These are phyloP conservation scores for Lasiosphaeria miniovina DNA, from an alignment of 495 filamentous ascomycete genomes.

Conservation along the genomic window DNA sequence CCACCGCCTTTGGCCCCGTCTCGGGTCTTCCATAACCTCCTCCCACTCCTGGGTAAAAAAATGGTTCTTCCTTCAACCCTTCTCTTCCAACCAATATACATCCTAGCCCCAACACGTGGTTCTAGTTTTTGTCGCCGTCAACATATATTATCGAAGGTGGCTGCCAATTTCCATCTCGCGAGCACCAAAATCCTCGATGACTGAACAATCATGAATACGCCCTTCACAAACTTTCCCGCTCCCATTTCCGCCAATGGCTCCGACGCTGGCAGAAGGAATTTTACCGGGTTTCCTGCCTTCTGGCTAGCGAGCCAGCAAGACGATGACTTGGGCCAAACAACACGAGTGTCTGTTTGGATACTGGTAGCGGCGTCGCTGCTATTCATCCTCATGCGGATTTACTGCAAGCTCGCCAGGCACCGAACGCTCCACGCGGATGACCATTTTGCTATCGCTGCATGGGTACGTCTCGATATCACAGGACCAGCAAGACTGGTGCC, in stretches of 20 bases:
- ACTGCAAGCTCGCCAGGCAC: slow-evolving; percentile 31
- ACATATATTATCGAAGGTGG: not conserved
- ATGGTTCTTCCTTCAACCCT: too few relatives aligned
- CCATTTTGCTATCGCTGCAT: slow-evolving; percentile 25
- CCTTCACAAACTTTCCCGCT: not conserved
- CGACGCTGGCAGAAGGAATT: not conserved
- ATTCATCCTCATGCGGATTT: slow-evolving; percentile 30
- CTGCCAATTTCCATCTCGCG: not conserved
- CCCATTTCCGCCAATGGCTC: slow-evolving; percentile 1
- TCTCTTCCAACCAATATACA: too few relatives aligned
- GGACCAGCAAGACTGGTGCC: too few relatives aligned
- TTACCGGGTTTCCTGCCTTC: not conserved
- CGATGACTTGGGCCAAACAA: slow-evolving; percentile 19
- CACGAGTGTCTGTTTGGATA: slow-evolving; percentile 27
- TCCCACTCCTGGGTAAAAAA: not conserved
- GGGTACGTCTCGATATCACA: slow-evolving; percentile 17
- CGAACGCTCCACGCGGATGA: slow-evolving; percentile 26
- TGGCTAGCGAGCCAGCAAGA: slow-evolving; percentile 5
- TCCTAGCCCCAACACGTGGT: too few relatives aligned
- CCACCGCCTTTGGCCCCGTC: not conserved
- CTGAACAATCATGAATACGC: slow-evolving; percentile 1
- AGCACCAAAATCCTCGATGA: not conserved
- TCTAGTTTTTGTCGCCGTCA: too few relatives aligned
- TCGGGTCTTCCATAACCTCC: not conserved
- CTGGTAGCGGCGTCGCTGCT: slow-evolving; percentile 21